Base-by-base conservation (phyloP, 352 stramenopile genomes). In the Phytophthora melonis region DNA sequence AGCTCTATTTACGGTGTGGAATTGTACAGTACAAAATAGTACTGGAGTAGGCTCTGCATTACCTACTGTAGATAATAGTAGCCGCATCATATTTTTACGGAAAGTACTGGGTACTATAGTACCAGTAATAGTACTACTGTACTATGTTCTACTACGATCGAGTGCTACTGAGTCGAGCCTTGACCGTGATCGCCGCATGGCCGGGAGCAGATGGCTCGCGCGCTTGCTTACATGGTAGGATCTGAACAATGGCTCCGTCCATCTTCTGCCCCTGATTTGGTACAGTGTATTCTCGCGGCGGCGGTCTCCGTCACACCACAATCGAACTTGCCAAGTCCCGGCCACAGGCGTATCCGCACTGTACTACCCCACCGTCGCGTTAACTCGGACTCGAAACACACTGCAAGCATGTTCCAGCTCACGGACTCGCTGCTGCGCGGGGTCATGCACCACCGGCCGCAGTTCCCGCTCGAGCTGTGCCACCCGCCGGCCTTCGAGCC, bases 381-480 rank as follows among this genome's bases (percentile, higher is more conserved):
- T 50, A 50, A 32, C 25, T 34, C 45, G 58, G 27, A 52, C 36
- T 27, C 27, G 18, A 52, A 57, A 43, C 18, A 43, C 36, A 25
- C 23, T 43, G 36, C 9, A 47, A 63, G 8, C 30, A 80, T 80
- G 73, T 77, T 77, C 52, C 72, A 79, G 58, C 58, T 79, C 36
- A 74, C 53, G 23, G 68, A 77, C 49, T 68, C 73, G 53, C 34
- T 77, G 54, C 49, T 77, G 21, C 72, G 56, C 7, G 68, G 47
- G 8, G 58, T 65, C 16, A 72, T 77, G 68, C 68, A 77, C 49
- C 73, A 68, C 49, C 73, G 68, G 56, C 58, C 63, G 25, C 72
- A 73, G 34, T 80, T 80, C 59, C 68, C 73, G 3, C 19, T 74
- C 9, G 63, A 80, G 56, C 43, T 81, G 27, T 68, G 54, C n/a